Percentiles rank a stretch among this genome's conserved stretches.
Evolutionary conservation across 2,329 filamentous ascomycete genomes (phyloP).

Genomic region (Fusarium pseudocircinatum): DNA sequence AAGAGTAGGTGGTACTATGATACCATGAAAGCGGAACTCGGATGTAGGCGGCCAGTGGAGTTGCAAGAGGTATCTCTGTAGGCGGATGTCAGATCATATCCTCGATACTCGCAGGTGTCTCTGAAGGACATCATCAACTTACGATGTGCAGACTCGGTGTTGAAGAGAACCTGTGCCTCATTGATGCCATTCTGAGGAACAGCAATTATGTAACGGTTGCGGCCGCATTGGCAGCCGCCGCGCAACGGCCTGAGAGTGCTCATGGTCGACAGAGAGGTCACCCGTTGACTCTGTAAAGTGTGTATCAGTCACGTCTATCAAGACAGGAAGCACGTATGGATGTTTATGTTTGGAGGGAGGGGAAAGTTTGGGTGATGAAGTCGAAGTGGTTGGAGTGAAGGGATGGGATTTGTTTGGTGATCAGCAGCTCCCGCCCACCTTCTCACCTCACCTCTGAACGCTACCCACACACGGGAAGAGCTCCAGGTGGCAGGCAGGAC

Average conservation of each 20-base stretch:
- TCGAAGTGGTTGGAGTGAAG: slow-evolving; percentile 3
- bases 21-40: slow-evolving; percentile 86
- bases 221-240: slow-evolving; percentile 85
- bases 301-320: not conserved
- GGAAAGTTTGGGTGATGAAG: slow-evolving; percentile 11
- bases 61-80: slow-evolving; percentile 71
- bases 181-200: slow-evolving; percentile 69
- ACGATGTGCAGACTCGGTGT: slow-evolving; percentile 76
- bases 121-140: slow-evolving; percentile 53
- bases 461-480: not conserved
- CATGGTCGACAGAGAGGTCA: slow-evolving; percentile 50
- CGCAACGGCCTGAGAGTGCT: slow-evolving; percentile 65
- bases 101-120: not conserved
- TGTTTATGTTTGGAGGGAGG: not conserved
- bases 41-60: slow-evolving; percentile 82
- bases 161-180: slow-evolving; percentile 77
- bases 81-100: slow-evolving; percentile 13
- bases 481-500: not conserved
- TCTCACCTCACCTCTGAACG: slow-evolving; percentile 6
- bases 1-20: slow-evolving; percentile 77
- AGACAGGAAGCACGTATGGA: too few species aligned
- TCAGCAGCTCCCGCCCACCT: slow-evolving; percentile 18
- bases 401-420: slow-evolving; percentile 30
- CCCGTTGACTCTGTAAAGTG: not conserved
- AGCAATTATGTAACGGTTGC: slow-evolving; percentile 81